Conservation (phyloP, 1,284 basidiomycete genomes). For the Coniferiporia sulphurascens region DNA sequence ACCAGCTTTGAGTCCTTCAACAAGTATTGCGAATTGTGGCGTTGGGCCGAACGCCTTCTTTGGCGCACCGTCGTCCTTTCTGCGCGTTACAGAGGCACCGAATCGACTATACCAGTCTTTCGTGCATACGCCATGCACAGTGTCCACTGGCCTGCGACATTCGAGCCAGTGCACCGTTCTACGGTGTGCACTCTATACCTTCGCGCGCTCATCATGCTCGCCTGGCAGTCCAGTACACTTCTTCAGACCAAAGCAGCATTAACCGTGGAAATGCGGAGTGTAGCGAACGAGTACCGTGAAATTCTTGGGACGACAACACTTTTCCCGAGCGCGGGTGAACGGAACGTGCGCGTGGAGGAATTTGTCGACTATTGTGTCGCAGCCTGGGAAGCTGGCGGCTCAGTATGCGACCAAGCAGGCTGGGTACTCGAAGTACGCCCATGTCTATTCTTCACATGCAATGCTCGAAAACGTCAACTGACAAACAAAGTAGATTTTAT, state of each 20-base stretch:
- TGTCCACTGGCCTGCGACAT: conserved; percentile 68
- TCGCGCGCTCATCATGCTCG: conserved; percentile 54
- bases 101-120: conserved; percentile 55
- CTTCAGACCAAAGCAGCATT: conserved; percentile 45
- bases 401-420: conserved; percentile 49
- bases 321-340: conserved; percentile 83
- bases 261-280: conserved; percentile 57
- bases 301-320: conserved; percentile 62
- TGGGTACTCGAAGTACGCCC: conserved; percentile 72
- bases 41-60: conserved; percentile 71
- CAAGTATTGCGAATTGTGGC: conserved; percentile 69
- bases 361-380: conserved; percentile 81
- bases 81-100: conserved; percentile 40
- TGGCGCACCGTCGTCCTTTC: conserved; percentile 61
- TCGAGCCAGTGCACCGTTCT: conserved; percentile 69
- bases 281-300: conserved; percentile 64
- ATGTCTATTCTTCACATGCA: conserved; percentile 27
- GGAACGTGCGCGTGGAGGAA: conserved; percentile 77
- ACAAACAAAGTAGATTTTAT: conserved; percentile 54
- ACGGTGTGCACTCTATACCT: conserved; percentile 67
- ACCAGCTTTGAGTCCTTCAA: conserved; percentile 47
- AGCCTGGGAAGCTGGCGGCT: conserved; percentile 73
- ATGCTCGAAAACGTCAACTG: conserved; percentile 15
- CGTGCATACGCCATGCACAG: conserved; percentile 54
- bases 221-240: conserved; percentile 33